A percentile compares a stretch with the other conserved stretches of the same genome.
Conservation (phyloP, 192 early-diverging fungal species). For the Coemansia sp. region DNA sequence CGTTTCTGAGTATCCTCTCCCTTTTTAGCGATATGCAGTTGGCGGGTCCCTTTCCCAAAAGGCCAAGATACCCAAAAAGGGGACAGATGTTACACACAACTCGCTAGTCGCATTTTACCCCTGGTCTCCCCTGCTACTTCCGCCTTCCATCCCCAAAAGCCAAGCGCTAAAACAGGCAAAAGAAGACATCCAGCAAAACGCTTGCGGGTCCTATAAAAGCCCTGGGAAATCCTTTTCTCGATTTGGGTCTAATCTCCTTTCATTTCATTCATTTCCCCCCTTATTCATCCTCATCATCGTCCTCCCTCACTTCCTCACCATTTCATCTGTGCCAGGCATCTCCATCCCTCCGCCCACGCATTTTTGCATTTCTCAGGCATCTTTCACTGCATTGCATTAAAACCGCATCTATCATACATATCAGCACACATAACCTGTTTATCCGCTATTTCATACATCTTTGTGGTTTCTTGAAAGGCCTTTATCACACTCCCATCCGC, state of each 20-base stretch:
- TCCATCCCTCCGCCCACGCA: neutral
- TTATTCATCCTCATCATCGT: neutral
- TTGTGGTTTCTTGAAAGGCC: neutral
- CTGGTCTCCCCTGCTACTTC: neutral
- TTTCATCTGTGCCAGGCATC: neutral
- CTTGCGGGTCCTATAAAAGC: slow-evolving; percentile 1
- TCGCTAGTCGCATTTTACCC: neutral
- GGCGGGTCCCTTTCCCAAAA: neutral
- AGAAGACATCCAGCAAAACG: neutral
- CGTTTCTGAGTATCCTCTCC: slow-evolving; percentile 10
- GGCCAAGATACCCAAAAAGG: neutral
- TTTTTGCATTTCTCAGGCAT: neutral
- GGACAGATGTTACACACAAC: neutral
- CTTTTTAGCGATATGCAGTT: slow-evolving; percentile 1
- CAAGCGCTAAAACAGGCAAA: neutral
- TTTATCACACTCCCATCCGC: slow-evolving; percentile 6
- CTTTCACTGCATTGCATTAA: slow-evolving; percentile 5
- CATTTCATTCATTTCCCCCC: slow-evolving; percentile 2
- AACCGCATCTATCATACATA: neutral
- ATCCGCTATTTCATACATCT: slow-evolving; percentile 1
- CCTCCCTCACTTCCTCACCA: neutral
- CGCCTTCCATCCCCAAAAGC: neutral
- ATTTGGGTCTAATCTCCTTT: neutral
- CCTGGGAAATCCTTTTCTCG: slow-evolving; percentile 4
- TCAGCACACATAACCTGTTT: neutral